Base-by-base conservation (phyloP, 331 rosid species). In the Phaseolus coccineus region DNA sequence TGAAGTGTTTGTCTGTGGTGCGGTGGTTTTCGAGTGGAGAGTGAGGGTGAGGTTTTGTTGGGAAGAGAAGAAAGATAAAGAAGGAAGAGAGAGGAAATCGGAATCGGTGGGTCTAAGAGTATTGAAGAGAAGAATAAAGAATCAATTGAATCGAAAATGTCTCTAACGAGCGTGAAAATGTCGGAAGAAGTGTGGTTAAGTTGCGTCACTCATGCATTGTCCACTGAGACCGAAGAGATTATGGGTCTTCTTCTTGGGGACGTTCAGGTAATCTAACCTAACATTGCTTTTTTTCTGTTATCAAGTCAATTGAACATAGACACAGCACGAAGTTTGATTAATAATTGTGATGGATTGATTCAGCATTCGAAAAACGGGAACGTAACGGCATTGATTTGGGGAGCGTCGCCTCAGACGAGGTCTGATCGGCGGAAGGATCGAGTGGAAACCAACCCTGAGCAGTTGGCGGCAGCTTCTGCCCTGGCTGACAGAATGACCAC, bases 171-270 rank as follows among this genome's bases (percentile, higher is more conserved):
- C 24, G 99, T 96, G 79, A 96, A 86, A 80, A 96, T 96, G 93
- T 89, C 99, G 27, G 96, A 93, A 68, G 99, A 96, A 15, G 97
- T 93, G 4, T 96, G 97, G 98, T 77, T 96, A 51, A 93, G 98
- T 27, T 96, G 99, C 73, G 90, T 89, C 67, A 93, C 99, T 65
- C 99, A 96, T 67, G 92, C 98, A 79, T 85, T 96, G 87, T 91
- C 99, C 82, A 96, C 99, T 5, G 98, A 96, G 86, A 93, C 99
- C 37, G 99, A 96, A 77, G 99, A 96, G 87, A 93, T 96, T 85
- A 96, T 96, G 99, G 99, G 99, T 2, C 99, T 96, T 81, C 95
- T 96, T 10, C 94, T 96, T 14, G 99, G 99, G 9, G 99, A 96
- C 76, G 93, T 96, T 50, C 91, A 92, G 95, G 98, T 94, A 30